Conservation (phyloP, 2,329 filamentous ascomycete species). For the Aureobasidium zeae region DNA sequence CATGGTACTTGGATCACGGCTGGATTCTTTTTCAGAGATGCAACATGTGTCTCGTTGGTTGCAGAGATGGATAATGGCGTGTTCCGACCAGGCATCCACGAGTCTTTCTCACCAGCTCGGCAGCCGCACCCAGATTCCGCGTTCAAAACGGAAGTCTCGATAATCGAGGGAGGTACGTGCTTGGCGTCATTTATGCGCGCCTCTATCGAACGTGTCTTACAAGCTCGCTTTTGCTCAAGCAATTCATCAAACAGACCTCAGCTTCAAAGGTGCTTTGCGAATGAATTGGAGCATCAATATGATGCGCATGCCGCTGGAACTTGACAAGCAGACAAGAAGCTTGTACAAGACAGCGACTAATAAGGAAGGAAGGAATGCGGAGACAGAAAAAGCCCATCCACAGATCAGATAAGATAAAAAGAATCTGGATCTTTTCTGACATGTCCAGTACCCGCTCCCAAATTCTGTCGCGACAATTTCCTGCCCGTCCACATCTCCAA, state of each 20-base stretch:
- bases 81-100: slow-evolving; percentile 4
- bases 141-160: slow-evolving; percentile 13
- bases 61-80: background rate
- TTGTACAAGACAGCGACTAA: no score
- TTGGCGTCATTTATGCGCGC: background rate
- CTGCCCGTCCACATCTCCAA: background rate
- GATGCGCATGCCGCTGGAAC: no score
- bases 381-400: background rate
- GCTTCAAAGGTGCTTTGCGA: no score
- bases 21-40: background rate
- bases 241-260: no score
- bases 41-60: background rate
- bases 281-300: no score
- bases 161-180: slow-evolving; percentile 8
- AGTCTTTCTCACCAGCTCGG: slow-evolving; percentile 5
- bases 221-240: no score
- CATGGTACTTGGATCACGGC: no score
- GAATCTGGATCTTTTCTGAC: background rate
- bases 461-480: no score
- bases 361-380: slow-evolving; percentile 9
- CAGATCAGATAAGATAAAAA: slow-evolving; percentile 9
- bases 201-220: no score
- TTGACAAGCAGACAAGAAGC: no score
- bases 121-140: slow-evolving; percentile 10
- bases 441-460: no score